Evolutionary conservation across 106 monocot species (phyloP).

Genomic region (Agapanthus africanus): DNA sequence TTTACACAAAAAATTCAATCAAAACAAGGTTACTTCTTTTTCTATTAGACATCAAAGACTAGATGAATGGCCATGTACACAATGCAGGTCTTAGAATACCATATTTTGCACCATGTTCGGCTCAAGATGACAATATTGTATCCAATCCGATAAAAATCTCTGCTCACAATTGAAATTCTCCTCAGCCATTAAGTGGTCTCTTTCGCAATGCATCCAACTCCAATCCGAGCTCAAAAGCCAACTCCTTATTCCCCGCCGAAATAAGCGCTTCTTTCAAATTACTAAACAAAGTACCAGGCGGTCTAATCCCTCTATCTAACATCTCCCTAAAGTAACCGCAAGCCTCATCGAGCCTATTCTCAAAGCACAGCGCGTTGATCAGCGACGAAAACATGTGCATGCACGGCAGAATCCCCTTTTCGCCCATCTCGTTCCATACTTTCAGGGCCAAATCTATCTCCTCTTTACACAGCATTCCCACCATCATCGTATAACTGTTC

Average conservation of each 20-base stretch:
- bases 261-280: conserved; percentile 62
- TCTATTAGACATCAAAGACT: no score
- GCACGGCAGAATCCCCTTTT: conserved; percentile 65
- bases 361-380: conserved; percentile 56
- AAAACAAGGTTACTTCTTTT: no score
- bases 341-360: conserved; percentile 75
- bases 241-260: conserved; percentile 52
- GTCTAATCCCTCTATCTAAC: conserved; percentile 76
- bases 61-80: no score
- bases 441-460: conserved; percentile 61
- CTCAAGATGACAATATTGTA: no score
- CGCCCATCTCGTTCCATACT: conserved; percentile 76
- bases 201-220: conserved; percentile 57
- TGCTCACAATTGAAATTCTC: not conserved
- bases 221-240: conserved; percentile 37
- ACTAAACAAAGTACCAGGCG: conserved; percentile 60
- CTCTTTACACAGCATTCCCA: conserved; percentile 64
- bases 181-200: not conserved
- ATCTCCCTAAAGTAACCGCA: conserved; percentile 75
- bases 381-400: conserved; percentile 88
- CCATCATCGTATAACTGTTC: conserved; percentile 84
- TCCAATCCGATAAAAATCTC: no score
- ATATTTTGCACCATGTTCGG: no score
- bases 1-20: no score
- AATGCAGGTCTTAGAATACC: no score